Evolutionary conservation across 306 rosid species (phyloP), one percentile per base, ranked within the genome.

Genomic region (Oxytropis ochrocephala): DNA sequence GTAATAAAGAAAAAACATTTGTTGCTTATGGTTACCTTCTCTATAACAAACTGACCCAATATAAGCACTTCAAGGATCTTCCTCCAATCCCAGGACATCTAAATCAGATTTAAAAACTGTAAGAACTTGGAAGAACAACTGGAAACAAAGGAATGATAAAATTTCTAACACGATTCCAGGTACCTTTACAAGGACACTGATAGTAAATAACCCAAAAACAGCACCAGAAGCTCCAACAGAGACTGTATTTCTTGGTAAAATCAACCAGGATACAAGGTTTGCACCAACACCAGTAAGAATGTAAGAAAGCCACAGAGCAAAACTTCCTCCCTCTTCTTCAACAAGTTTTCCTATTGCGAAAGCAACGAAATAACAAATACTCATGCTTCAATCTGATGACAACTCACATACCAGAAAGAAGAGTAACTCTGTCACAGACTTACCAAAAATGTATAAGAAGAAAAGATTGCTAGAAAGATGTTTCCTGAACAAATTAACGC

Each of bases 31-130:
- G 78, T 78, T 73, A 94, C 99, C 99, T 76, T 91, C 69, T 94
- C 97, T 67, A 91, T 73, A 8, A 94, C 95, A 78, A 94, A 94
- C 66, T 94, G 99, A 30, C 99, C 99, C 79, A 94, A 79, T 79
- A 94, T 87, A 75, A 94, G 96, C 80, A 91, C 97, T 83, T 91
- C 99, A 36, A 94, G 97, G 80, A 94, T 94, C 87, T 91, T 94
- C 87, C 96, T 85, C 99, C 97, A 94, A 77, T 91, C 99, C 97
- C 97, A 91, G 30, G 97, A 94, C 94, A 91, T 88, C 97, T 94
- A 51, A 39, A 81, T 61, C 50, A 58, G 41, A 43, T 61, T 74
- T 48, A 70, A 64, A 27, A 27, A 44, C 50, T 11, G 21, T 62
- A 12, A 67, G 60, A 47, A 18, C 65, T 54, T 61, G 43, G 67